These are phyloP conservation scores for Diplogelasinospora grovesii DNA, from an alignment of 495 filamentous ascomycete genomes.

Conservation along the genomic window DNA sequence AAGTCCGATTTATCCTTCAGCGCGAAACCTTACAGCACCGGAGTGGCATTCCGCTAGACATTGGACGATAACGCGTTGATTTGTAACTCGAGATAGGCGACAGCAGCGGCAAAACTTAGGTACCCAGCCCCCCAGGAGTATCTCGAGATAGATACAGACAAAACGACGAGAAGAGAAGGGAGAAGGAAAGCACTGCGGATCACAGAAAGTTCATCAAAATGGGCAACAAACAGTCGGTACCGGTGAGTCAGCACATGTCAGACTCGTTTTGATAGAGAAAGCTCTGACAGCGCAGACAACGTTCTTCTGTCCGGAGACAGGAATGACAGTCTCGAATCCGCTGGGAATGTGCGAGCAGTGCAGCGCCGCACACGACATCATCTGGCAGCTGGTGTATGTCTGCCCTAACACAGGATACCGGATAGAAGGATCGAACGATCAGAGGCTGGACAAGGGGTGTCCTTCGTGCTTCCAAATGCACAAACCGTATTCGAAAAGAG, in stretches of 20 bases:
- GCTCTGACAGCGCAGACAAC: conserved; percentile 1
- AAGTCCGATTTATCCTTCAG: too few species aligned
- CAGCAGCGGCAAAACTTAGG: too few species aligned
- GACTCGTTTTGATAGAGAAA: not conserved
- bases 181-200: too few species aligned
- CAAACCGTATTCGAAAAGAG: conserved; percentile 23
- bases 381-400: conserved; percentile 28
- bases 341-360: conserved; percentile 23
- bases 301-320: conserved; percentile 28
- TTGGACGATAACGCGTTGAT: too few species aligned
- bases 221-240: conserved; percentile 11
- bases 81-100: too few species aligned
- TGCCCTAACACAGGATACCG: conserved; percentile 31
- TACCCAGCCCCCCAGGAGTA: too few species aligned
- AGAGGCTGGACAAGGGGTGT: conserved; percentile 20
- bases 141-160: too few species aligned
- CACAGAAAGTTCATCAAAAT: conserved; percentile 9
- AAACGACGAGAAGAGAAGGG: too few species aligned
- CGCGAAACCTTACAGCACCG: too few species aligned
- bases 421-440: conserved; percentile 13
- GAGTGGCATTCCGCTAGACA: too few species aligned
- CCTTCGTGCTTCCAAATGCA: conserved; percentile 27
- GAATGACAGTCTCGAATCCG: conserved; percentile 15
- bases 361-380: conserved; percentile 25
- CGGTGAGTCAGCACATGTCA: not conserved